Conservation (phyloP, 2,329 filamentous ascomycete genomes). For the Cordyceps cateniannulata region DNA sequence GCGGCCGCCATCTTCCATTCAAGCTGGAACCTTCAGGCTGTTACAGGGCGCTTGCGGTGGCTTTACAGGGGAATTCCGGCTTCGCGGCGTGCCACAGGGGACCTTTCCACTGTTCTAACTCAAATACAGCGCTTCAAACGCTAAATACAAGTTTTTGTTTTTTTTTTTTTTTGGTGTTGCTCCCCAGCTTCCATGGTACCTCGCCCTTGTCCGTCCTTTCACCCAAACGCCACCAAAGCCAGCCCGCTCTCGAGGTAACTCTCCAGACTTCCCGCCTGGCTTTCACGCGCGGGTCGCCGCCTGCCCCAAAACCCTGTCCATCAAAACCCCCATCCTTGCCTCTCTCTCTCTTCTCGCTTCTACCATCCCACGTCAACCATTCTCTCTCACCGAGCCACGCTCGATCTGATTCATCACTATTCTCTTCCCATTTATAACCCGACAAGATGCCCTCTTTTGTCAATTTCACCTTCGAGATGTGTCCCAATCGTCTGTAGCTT, state of each 20-base stretch:
- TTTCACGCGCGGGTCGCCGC: neutral
- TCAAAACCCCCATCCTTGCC: slow-evolving; percentile 3
- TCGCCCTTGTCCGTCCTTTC: neutral
- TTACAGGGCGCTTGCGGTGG: neutral
- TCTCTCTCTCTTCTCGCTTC: neutral
- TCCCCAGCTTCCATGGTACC: neutral
- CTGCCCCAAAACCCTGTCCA: slow-evolving; percentile 1
- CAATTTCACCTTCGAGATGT: slow-evolving; percentile 18
- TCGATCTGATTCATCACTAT: neutral
- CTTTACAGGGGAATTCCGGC: neutral
- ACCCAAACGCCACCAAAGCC: neutral
- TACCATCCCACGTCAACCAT: slow-evolving; percentile 6
- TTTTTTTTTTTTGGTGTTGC: neutral
- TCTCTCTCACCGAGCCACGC: slow-evolving; percentile 10
- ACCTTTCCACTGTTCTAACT: neutral
- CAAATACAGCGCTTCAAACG: neutral
- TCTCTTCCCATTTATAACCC: neutral
- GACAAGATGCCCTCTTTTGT: slow-evolving; percentile 19
- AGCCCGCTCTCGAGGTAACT: neutral
- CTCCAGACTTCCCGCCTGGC: neutral
- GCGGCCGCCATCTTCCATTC: neutral
- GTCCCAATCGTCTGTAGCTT: slow-evolving; percentile 16
- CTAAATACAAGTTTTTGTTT: neutral
- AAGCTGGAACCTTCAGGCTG: too few species aligned
- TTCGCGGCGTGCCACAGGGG: neutral